phyloP scores from a whole-genome alignment of 1,139 yeast genomes.

The Diutina sp. region DNA sequence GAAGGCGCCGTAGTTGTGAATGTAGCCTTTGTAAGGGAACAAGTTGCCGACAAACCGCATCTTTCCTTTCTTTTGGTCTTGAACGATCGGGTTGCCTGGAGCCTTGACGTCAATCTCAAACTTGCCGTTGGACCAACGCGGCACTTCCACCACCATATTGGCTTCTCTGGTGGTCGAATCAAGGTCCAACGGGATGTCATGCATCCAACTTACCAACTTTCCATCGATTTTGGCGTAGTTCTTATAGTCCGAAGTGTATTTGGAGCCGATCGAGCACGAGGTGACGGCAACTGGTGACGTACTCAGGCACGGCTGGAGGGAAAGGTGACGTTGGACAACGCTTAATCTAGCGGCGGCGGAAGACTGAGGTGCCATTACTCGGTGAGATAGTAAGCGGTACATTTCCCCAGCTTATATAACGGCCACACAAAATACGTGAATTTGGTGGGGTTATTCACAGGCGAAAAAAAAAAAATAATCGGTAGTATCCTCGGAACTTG shows the following conservation, averaged over 20 bases:
- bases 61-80: constrained; percentile 76
- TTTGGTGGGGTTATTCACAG: not conserved
- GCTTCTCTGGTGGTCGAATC: constrained; percentile 53
- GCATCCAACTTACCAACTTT: constrained; percentile 63
- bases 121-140: constrained; percentile 87
- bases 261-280: constrained; percentile 14
- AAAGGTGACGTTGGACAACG: not conserved
- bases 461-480: not conserved
- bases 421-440: not conserved
- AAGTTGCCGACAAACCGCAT: constrained; percentile 77
- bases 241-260: constrained; percentile 19
- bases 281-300: not conserved
- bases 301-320: not conserved
- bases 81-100: constrained; percentile 69
- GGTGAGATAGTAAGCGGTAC: not conserved
- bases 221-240: constrained; percentile 26
- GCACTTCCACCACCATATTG: constrained; percentile 83
- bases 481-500: not conserved
- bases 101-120: constrained; percentile 64
- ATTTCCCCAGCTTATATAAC: not conserved
- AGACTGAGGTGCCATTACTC: not conserved
- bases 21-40: constrained; percentile 84
- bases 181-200: constrained; percentile 61
- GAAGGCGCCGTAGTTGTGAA: constrained; percentile 88
- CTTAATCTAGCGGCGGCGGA: not conserved